Conservation (phyloP, 169 alveolate genomes). For the Eimeria sp. region DNA sequence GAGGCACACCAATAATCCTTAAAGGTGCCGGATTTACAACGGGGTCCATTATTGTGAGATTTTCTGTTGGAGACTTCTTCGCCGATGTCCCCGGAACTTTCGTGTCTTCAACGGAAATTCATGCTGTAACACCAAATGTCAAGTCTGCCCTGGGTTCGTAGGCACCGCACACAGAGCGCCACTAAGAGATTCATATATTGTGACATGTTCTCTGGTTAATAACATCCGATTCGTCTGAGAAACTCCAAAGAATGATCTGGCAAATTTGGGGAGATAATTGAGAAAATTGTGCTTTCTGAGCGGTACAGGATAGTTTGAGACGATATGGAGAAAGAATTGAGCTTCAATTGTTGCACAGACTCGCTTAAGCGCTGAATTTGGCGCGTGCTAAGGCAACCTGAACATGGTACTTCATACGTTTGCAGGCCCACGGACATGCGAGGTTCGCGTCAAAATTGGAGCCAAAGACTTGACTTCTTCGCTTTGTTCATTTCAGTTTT, state of each 20-base stretch:
- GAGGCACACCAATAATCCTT: slow-evolving; percentile 92
- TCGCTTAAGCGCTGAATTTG: neutral
- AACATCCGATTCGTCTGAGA: neutral
- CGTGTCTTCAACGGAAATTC: slow-evolving; percentile 92
- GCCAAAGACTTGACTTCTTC: slow-evolving; percentile 95
- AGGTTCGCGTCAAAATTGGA: slow-evolving; percentile 94
- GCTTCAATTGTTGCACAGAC: neutral
- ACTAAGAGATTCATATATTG: neutral
- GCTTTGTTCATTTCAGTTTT: slow-evolving; percentile 91
- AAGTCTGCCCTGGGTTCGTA: slow-evolving; percentile 89
- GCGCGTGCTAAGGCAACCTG: neutral
- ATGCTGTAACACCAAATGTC: slow-evolving; percentile 94
- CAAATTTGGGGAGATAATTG: neutral
- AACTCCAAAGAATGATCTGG: neutral
- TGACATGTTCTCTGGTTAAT: neutral
- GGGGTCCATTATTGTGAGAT: slow-evolving; percentile 92
- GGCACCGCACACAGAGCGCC: neutral
- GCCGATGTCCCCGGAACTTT: slow-evolving; percentile 92
- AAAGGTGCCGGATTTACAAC: slow-evolving; percentile 94
- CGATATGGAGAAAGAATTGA: neutral
- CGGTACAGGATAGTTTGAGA: neutral
- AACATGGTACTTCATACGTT: neutral
- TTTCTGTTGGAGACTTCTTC: slow-evolving; percentile 91
- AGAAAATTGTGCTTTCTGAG: neutral
- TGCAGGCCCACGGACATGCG: slow-evolving; percentile 94